Conservation (phyloP, 768 basidiomycete species). For the Obba rivulosa region DNA sequence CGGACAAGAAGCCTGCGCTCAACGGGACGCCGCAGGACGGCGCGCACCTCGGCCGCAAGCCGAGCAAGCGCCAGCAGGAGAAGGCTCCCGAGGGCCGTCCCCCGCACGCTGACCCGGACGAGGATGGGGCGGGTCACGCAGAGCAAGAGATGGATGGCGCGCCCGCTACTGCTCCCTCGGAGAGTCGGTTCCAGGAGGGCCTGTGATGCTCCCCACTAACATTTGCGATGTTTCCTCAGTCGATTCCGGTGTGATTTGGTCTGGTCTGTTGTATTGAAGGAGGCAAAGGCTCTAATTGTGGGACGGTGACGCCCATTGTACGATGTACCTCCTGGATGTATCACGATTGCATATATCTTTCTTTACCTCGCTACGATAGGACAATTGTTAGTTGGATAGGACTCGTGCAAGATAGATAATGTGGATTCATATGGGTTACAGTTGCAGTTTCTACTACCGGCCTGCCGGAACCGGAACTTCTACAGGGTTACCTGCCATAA, state of each 20-base stretch:
- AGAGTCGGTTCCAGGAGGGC: constrained; percentile 23
- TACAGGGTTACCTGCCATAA: too few relatives aligned
- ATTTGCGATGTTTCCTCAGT: neutral
- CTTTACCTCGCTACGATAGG: too few relatives aligned
- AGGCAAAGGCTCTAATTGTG: neutral
- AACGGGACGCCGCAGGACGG: constrained; percentile 19
- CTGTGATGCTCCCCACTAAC: constrained; percentile 6
- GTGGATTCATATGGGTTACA: too few relatives aligned
- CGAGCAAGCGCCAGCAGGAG: constrained; percentile 62
- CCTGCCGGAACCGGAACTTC: too few relatives aligned
- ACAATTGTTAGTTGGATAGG: too few relatives aligned
- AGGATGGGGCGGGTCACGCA: constrained; percentile 12
- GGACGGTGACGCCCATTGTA: neutral
- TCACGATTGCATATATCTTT: neutral
- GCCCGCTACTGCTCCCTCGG: constrained; percentile 14
- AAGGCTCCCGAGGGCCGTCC: constrained; percentile 62
- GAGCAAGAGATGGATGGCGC: constrained; percentile 4
- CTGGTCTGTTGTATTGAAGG: too few relatives aligned
- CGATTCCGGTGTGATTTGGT: too few relatives aligned
- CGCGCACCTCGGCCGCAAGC: constrained; percentile 35
- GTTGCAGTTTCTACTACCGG: too few relatives aligned
- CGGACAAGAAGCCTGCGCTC: constrained; percentile 38
- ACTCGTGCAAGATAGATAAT: too few relatives aligned
- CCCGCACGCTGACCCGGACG: constrained; percentile 26
- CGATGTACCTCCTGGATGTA: neutral